phyloP scores from a whole-genome alignment of 2,329 filamentous ascomycete genomes.

The Pleoardoris graminearum region DNA sequence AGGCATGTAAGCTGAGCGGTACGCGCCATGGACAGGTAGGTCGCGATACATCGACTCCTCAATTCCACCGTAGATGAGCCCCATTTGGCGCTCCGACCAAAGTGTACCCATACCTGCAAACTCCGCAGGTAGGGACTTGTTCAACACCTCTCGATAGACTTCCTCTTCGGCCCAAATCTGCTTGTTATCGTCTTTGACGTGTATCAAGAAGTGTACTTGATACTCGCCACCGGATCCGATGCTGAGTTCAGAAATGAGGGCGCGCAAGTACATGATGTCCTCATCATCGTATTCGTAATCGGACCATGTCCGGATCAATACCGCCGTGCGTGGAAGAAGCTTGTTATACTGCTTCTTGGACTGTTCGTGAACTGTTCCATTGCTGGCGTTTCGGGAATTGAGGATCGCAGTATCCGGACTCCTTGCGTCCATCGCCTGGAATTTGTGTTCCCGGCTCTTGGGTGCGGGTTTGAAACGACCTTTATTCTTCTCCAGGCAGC shows the following conservation, averaged over 20 bases:
- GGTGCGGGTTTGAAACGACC: conserved; percentile 63
- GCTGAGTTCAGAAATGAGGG: conserved; percentile 77
- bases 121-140: conserved; percentile 52
- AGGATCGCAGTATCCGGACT: conserved; percentile 18
- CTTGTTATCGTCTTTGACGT: conserved; percentile 77
- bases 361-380: conserved; percentile 21
- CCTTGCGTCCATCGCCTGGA: conserved; percentile 45
- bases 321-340: conserved; percentile 65
- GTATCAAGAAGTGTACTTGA: conserved; percentile 78
- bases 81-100: conserved; percentile 58
- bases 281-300: conserved; percentile 78
- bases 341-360: conserved; percentile 38
- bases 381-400: conserved; percentile 3
- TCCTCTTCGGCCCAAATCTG: conserved; percentile 81
- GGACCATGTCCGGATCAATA: conserved; percentile 82
- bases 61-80: conserved; percentile 57
- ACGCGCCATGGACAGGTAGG: conserved; percentile 69
- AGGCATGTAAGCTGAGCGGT: conserved; percentile 84
- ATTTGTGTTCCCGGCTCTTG: conserved; percentile 42
- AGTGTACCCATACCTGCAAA: conserved; percentile 58
- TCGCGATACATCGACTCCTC: conserved; percentile 57
- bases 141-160: conserved; percentile 69
- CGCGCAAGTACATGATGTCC: conserved; percentile 79
- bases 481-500: conserved; percentile 72
- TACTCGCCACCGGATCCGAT: conserved; percentile 82